Evolutionary conservation across 1,284 basidiomycete genomes (phyloP), one percentile per base, ranked within the genome.

Genomic region (Tausonia pullulans): DNA sequence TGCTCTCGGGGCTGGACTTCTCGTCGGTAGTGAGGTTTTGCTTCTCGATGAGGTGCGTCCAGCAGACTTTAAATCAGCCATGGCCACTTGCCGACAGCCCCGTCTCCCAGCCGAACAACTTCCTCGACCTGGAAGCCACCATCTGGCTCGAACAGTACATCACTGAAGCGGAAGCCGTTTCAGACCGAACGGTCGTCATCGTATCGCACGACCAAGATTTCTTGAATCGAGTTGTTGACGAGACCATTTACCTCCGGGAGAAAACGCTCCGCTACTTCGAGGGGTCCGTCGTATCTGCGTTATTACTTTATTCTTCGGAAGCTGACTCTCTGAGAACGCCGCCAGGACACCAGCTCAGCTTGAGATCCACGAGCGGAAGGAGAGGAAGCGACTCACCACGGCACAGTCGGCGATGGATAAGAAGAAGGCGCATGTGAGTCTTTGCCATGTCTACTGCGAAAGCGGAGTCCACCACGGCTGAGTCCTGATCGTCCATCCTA

Each of bases 121-220:
- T 79, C 69, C 70, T 79, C 62, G 76, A 78, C 65, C 70, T 78
- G 27, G 72, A 74, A 41, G 72, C 76, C 0, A 71, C 77, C 2
- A 73, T 79, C 27, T 80, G 77, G 74, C 76, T 81, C 3, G 81
- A 87, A 70, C 74, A 78, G 2, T 83, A 84, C 69, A 78, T 88
- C 39, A 69, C 60, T 0, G 67, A 78, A 1, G 73, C 75, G 14
- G 74, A 78, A 40, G 72, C 75, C 54, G 27, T 27, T 27, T 27
- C 27, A 27, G 74, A 73, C 44, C 78, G 80, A 3, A 84, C 85
- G 0, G 75, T 88, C 9, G 79, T 88, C 43, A 76, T 79, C 62
- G 77, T 85, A 40, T 84, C 86, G 0, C 87, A 89, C 72, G 87
- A 89, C 71, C 83, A 83, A 58, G 81, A 81, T 44, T 88, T 90